A percentile compares a stretch with the other conserved stretches of the same genome.
Conservation (phyloP, 352 stramenopile genomes). For the Pythium utonaiense region DNA sequence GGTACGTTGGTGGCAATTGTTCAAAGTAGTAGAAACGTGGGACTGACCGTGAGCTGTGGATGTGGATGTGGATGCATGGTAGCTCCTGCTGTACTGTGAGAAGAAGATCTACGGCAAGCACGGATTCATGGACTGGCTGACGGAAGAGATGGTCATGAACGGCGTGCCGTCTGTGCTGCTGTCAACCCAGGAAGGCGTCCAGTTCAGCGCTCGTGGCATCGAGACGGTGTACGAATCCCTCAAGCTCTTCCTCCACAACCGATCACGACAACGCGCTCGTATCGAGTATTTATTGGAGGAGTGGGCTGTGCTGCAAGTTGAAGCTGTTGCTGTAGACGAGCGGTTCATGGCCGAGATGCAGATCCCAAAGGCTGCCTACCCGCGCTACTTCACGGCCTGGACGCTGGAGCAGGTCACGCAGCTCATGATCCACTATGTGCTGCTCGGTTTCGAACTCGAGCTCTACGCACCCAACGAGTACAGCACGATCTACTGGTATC, state of each 20-base stretch:
- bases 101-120: slow-evolving; percentile 84
- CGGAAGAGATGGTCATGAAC: slow-evolving; percentile 75
- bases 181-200: slow-evolving; percentile 80
- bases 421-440: slow-evolving; percentile 80
- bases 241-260: slow-evolving; percentile 77
- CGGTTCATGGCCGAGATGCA: slow-evolving; percentile 81
- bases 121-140: slow-evolving; percentile 85
- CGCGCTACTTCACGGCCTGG: slow-evolving; percentile 82
- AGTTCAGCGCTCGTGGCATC: slow-evolving; percentile 70
- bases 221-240: slow-evolving; percentile 84
- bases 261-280: slow-evolving; percentile 70
- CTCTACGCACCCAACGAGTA: slow-evolving; percentile 71
- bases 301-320: slow-evolving; percentile 70
- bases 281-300: slow-evolving; percentile 83
- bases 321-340: slow-evolving; percentile 70
- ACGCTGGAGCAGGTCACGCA: slow-evolving; percentile 66
- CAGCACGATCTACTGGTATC: slow-evolving; percentile 80
- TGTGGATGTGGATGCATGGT: background rate
- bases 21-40: background rate
- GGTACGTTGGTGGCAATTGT: slow-evolving; percentile 31
- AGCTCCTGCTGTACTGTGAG: slow-evolving; percentile 84
- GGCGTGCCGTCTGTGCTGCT: slow-evolving; percentile 77
- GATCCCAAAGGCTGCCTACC: slow-evolving; percentile 76
- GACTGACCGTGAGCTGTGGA: background rate
- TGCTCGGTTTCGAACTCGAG: slow-evolving; percentile 72